Evolutionary conservation across 352 stramenopile genomes (phyloP), one percentile per base, ranked within the genome.

Genomic region (Phytophthora palmivora): DNA sequence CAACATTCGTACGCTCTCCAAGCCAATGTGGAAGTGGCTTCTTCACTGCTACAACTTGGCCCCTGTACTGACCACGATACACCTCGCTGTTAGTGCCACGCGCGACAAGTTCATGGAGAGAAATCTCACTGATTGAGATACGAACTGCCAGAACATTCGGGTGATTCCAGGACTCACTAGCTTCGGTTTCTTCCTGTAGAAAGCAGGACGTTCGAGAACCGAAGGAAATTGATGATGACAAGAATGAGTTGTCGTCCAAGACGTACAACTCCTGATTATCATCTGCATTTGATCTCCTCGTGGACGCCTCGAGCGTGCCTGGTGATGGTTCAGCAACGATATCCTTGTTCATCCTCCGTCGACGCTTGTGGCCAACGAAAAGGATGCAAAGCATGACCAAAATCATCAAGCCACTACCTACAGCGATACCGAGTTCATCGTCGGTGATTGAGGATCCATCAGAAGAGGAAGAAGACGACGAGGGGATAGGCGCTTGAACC

Each of bases 81-180:
- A 92, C 80, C 54, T 92, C 83, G 22, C 80, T 82, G 24, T 74
- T 84, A 12, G 63, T 66, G 9, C 78, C 77, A n/a, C 63, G 62
- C 1, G 59, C 58, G 12, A 79, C 41, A 19, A 74, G 63, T 33
- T 66, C 52, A 21, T 69, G 54, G 1, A 79, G 58, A 24, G 43
- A 53, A 41, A 79, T 48, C 7, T 72, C 50, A 52, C 53, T 58
- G 5, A 74, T 39, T 0, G 58, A 60, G 4, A 77, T 12, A 14
- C 71, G 67, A 22, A 54, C 63, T 8, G 54, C 57, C 42, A 53
- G 6, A 14, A 79, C 53, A 7, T 57, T 44, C 2, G 58, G 71
- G 32, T 73, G 64, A 30, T 67, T 59, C 69, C 69, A 77, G 6
- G 65, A 60, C 1, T 64, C 54, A 38, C 22, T 55, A 15, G 30